These are phyloP conservation scores for Populus nigra DNA, from an alignment of 345 rosid genomes.

Conservation along the genomic window DNA sequence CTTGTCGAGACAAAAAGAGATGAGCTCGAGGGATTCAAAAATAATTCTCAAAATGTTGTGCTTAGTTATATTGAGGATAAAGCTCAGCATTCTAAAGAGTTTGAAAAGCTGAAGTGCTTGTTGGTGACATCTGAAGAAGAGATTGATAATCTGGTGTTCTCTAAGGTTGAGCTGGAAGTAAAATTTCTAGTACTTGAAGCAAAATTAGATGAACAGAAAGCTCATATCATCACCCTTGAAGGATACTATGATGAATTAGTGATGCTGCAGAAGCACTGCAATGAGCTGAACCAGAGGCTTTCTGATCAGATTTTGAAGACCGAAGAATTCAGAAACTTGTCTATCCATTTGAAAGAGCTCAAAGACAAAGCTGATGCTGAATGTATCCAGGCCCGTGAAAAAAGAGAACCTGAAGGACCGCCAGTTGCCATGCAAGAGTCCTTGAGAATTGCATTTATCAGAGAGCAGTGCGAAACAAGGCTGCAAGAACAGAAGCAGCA, in stretches of 20 bases:
- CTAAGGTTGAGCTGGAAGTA: slow-evolving; percentile 60
- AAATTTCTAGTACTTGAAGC: slow-evolving; percentile 48
- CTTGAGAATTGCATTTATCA: slow-evolving; percentile 91
- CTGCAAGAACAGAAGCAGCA: slow-evolving; percentile 88
- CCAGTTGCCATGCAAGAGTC: slow-evolving; percentile 79
- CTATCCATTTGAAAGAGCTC: slow-evolving; percentile 77
- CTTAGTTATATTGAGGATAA: slow-evolving; percentile 31
- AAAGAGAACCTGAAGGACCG: slow-evolving; percentile 48
- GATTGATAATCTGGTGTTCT: slow-evolving; percentile 48
- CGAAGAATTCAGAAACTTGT: slow-evolving; percentile 80
- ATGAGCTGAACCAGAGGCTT: slow-evolving; percentile 64
- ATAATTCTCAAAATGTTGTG: slow-evolving; percentile 36
- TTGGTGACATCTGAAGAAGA: slow-evolving; percentile 49
- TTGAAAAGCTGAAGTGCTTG: slow-evolving; percentile 51
- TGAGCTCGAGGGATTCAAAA: slow-evolving; percentile 42
- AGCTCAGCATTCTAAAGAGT: slow-evolving; percentile 41
- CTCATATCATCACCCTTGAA: slow-evolving; percentile 33
- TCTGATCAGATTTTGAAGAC: slow-evolving; percentile 82
- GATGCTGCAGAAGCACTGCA: slow-evolving; percentile 46
- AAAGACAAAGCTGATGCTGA: slow-evolving; percentile 87
- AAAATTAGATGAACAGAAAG: slow-evolving; percentile 50
- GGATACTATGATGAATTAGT: slow-evolving; percentile 38
- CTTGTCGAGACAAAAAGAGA: slow-evolving; percentile 41
- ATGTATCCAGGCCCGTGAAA: slow-evolving; percentile 52
- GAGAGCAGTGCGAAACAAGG: slow-evolving; percentile 84